Evolutionary conservation across 129 eudicot genomes (phyloP).

Genomic region (Smallanthus sonchifolius): DNA sequence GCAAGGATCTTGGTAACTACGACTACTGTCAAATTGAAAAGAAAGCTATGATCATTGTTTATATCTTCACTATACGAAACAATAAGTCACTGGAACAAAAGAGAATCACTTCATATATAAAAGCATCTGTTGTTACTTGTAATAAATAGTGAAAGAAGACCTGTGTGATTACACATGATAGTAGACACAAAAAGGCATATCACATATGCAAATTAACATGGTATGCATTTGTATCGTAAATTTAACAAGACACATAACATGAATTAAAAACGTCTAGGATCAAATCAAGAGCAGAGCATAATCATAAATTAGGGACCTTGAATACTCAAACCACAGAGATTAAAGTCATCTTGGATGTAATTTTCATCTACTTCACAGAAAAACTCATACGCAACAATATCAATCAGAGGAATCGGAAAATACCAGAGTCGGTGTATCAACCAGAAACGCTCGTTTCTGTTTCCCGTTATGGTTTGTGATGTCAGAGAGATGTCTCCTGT

Average conservation of each 20-base stretch:
- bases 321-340: conserved; percentile 80
- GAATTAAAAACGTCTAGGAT: conserved; percentile 54
- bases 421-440: too few relatives aligned
- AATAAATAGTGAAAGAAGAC: not conserved
- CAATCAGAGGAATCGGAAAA: too few relatives aligned
- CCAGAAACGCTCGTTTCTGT: too few relatives aligned
- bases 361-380: conserved; percentile 91
- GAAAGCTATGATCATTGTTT: not conserved
- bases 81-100: not conserved
- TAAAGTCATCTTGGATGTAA: conserved; percentile 91
- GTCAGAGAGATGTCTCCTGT: too few relatives aligned
- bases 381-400: conserved; percentile 39
- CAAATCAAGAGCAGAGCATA: conserved; percentile 67
- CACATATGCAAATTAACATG: not conserved
- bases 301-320: conserved; percentile 86
- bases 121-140: not conserved
- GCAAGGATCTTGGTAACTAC: not conserved
- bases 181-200: not conserved
- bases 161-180: not conserved
- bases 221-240: not conserved
- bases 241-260: not conserved
- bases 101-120: not conserved
- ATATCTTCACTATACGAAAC: too few relatives aligned
- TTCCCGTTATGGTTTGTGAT: too few relatives aligned
- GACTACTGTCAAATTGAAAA: not conserved